These are phyloP conservation scores for Suillus fuscotomentosus DNA, from an alignment of 768 basidiomycete species.

Conservation along the genomic window DNA sequence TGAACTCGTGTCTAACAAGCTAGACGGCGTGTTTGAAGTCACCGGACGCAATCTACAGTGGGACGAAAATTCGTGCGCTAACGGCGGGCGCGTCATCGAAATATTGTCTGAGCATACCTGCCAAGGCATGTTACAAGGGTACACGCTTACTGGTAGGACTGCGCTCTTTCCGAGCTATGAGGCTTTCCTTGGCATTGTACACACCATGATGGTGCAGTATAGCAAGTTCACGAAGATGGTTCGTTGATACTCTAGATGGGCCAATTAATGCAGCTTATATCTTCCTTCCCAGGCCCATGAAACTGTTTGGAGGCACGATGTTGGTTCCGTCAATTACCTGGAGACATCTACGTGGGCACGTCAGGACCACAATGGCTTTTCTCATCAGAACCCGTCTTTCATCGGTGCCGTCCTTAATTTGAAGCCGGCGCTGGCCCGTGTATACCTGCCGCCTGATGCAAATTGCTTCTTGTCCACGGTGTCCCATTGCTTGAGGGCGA, in stretches of 20 bases:
- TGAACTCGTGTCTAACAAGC: slow-evolving; percentile 84
- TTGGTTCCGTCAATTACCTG: slow-evolving; percentile 79
- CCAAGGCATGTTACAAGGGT: slow-evolving; percentile 90
- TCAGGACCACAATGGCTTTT: slow-evolving; percentile 89
- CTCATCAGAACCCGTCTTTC: slow-evolving; percentile 84
- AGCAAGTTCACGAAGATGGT: slow-evolving; percentile 88
- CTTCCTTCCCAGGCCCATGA: slow-evolving; percentile 41
- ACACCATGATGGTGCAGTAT: slow-evolving; percentile 90
- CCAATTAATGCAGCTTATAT: not conserved
- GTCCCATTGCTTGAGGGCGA: slow-evolving; percentile 78
- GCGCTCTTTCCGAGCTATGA: slow-evolving; percentile 91
- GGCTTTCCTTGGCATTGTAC: slow-evolving; percentile 86
- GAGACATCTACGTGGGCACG: slow-evolving; percentile 87
- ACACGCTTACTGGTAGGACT: slow-evolving; percentile 84
- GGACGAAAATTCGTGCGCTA: slow-evolving; percentile 64
- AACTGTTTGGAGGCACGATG: slow-evolving; percentile 68
- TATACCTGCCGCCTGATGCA: slow-evolving; percentile 88
- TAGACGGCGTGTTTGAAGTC: slow-evolving; percentile 73
- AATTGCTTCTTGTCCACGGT: slow-evolving; percentile 85
- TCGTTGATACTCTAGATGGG: slow-evolving; percentile 10
- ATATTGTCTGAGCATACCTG: slow-evolving; percentile 89
- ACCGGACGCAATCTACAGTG: slow-evolving; percentile 82
- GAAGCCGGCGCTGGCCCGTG: slow-evolving; percentile 67
- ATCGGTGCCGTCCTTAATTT: slow-evolving; percentile 84
- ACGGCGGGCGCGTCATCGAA: slow-evolving; percentile 84